These are phyloP conservation scores for Pleurostoma richardsiae DNA, from an alignment of 2,329 filamentous ascomycete genomes.

Conservation along the genomic window DNA sequence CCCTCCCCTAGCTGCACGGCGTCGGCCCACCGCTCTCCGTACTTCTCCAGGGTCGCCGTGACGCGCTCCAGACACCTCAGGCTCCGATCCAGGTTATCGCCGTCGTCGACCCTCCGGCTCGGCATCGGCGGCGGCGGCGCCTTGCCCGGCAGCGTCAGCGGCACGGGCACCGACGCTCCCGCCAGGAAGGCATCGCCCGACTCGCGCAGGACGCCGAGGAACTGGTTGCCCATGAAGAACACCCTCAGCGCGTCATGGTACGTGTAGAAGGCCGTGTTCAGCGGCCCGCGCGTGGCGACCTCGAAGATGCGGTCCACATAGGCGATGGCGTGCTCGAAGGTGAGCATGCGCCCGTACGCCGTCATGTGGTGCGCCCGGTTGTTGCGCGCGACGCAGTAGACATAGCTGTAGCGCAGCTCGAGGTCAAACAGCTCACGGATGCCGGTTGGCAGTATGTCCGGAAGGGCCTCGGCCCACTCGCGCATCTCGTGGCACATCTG, in stretches of 20 bases:
- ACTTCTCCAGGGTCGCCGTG: constrained; percentile 47
- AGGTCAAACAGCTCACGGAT: constrained; percentile 78
- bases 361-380: constrained; percentile 67
- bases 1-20: constrained; percentile 46
- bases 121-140: constrained; percentile 50
- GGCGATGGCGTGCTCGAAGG: constrained; percentile 82
- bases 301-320: constrained; percentile 73
- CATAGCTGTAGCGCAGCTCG: constrained; percentile 84
- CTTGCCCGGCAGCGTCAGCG: constrained; percentile 36
- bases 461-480: constrained; percentile 76
- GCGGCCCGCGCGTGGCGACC: constrained; percentile 50
- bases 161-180: constrained; percentile 38
- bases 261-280: constrained; percentile 66
- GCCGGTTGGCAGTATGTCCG: constrained; percentile 55
- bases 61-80: constrained; percentile 50
- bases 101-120: constrained; percentile 30
- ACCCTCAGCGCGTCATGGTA: constrained; percentile 85
- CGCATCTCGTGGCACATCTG: constrained; percentile 71
- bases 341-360: constrained; percentile 71
- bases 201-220: constrained; percentile 55
- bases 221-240: constrained; percentile 67
- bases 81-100: constrained; percentile 51
- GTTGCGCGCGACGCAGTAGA: constrained; percentile 82
- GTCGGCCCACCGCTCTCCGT: constrained; percentile 55
- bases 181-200: constrained; percentile 52